Evolutionary conservation across 805 yeast genomes (phyloP).

Genomic region (Metschnikowia reukaufii): DNA sequence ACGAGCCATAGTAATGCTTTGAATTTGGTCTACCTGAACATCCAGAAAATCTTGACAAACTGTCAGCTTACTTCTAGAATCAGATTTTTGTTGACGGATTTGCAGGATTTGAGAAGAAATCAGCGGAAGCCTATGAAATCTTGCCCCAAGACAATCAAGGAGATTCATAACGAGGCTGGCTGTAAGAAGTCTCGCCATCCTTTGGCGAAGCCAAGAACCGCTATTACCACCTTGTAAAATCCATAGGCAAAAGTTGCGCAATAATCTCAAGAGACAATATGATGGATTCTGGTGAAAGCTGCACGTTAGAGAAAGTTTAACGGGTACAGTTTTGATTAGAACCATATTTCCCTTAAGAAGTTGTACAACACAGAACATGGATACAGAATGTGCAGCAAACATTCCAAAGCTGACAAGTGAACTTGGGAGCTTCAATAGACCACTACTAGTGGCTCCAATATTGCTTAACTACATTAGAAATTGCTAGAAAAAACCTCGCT

Average conservation of each 20-base stretch:
- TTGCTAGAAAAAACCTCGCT: background rate
- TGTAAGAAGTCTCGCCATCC: conserved; percentile 36
- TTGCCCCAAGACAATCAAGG: conserved; percentile 91
- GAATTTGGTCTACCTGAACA: conserved; percentile 55
- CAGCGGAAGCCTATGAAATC: conserved; percentile 65
- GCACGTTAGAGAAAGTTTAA: background rate
- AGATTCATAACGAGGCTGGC: conserved; percentile 86
- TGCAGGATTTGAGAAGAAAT: conserved; percentile 68
- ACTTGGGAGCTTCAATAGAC: too few species aligned
- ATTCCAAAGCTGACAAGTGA: too few species aligned
- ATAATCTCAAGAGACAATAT: background rate
- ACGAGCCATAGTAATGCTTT: conserved; percentile 50
- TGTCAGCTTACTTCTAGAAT: conserved; percentile 64
- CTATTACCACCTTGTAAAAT: background rate
- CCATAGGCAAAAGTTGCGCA: background rate
- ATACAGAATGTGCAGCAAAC: too few species aligned
- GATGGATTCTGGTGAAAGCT: background rate
- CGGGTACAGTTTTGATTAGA: background rate
- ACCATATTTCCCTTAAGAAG: background rate
- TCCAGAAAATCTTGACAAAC: conserved; percentile 52
- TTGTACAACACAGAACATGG: background rate
- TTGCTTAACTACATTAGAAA: background rate
- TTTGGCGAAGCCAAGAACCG: background rate
- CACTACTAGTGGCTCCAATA: too few species aligned
- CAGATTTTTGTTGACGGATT: conserved; percentile 82